Percentiles rank a stretch among this genome's conserved stretches.
These are phyloP conservation scores for Botrytis squamosa DNA, from an alignment of 2,329 filamentous ascomycete species.

Conservation along the genomic window DNA sequence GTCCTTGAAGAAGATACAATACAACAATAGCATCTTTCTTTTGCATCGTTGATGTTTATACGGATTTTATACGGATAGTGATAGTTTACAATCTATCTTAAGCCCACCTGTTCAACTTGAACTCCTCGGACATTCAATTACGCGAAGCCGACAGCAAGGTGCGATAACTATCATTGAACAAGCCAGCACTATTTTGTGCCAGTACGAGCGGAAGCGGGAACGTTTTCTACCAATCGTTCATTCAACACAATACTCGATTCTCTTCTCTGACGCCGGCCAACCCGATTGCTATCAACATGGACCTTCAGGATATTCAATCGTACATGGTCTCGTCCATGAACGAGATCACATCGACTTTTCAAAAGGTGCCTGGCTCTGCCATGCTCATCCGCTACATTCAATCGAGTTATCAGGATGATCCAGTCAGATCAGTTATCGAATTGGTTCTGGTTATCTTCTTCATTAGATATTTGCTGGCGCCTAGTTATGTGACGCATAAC, in stretches of 20 bases:
- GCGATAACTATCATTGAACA: constrained; percentile 10
- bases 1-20: neutral
- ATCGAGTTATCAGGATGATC: constrained; percentile 97
- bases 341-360: constrained; percentile 65
- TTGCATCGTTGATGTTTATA: neutral
- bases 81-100: too few species aligned
- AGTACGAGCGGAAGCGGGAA: constrained; percentile 3
- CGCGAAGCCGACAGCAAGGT: constrained; percentile 15
- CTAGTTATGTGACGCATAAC: constrained; percentile 88
- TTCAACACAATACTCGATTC: neutral
- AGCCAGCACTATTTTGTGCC: neutral
- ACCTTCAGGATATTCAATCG: constrained; percentile 60
- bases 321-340: constrained; percentile 53
- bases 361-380: constrained; percentile 88
- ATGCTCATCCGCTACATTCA: constrained; percentile 94
- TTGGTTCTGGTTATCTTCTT: constrained; percentile 93
- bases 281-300: constrained; percentile 47
- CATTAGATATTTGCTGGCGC: constrained; percentile 86
- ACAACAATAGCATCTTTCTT: neutral
- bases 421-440: constrained; percentile 89
- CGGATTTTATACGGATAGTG: neutral
- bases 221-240: neutral
- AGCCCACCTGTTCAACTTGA: neutral
- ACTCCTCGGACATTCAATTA: constrained; percentile 14
- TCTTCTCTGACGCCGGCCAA: neutral